Evolutionary conservation across 2,329 filamentous ascomycete species (phyloP), one percentile per base, ranked within the genome.

Genomic region (Cordyceps javanica): DNA sequence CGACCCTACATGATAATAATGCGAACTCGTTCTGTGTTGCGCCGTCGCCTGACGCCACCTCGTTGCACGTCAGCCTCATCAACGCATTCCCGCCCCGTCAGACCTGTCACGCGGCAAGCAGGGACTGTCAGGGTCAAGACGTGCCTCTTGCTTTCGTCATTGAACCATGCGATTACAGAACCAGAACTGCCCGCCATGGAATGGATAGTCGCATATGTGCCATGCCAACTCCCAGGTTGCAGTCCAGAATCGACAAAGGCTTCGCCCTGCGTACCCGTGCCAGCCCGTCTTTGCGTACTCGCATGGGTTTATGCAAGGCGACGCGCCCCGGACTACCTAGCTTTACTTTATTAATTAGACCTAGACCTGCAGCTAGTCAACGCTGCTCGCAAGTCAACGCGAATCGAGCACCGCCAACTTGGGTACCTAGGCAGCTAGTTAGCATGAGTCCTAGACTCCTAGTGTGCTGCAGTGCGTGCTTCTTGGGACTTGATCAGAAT

Each of bases 31-130:
- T 21, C 7, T 30, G n/a, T 30, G 25, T n/a, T 21, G 23, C 21
- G 10, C 11, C 36, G n/a, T 39, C 41, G 21, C 26, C 3, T 25
- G 26, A 16, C 10, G 36, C 34, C 46, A 49, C 46, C n/a, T 34
- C 19, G 19, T 19, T 52, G 23, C 36, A n/a, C 36, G 41, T 52
- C 38, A 53, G 50, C 38, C 38, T 53, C 50, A 53, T 53, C 50
- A 42, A 26, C 38, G 38, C 42, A 32, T 52, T 52, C 50, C 50
- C 38, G 26, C 50, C 26, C 50, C 28, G 50, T 53, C 38, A 50
- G 21, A 38, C 32, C 19, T 50, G 26, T 44, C 51, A 44, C 38
- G 26, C 28, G 38, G 26, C 38, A 26, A 44, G 19, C 38, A 16
- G 26, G 51, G 19, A 54, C 51, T n/a, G 26, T 4, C 25, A 53